Evolutionary conservation across 2,329 filamentous ascomycete genomes (phyloP).

Genomic region (Sordariomycetes sp.): DNA sequence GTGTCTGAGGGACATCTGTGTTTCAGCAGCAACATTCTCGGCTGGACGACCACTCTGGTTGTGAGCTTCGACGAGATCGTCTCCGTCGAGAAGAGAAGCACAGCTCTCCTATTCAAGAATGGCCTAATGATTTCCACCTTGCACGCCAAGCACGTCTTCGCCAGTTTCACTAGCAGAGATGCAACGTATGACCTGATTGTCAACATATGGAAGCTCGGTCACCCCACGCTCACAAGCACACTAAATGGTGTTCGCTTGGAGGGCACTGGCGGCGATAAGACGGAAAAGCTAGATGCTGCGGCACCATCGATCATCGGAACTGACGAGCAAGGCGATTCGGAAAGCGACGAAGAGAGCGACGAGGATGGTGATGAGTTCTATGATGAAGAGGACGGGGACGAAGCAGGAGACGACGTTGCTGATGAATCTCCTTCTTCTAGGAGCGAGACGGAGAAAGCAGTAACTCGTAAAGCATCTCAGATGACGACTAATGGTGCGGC

Average conservation of each 20-base stretch:
- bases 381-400: constrained; percentile 71
- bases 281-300: constrained; percentile 61
- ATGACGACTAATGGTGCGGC: constrained; percentile 28
- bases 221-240: constrained; percentile 84
- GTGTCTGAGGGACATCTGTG: constrained; percentile 96
- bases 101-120: constrained; percentile 91
- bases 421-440: constrained; percentile 28
- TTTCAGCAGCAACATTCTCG: constrained; percentile 97
- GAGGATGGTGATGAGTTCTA: constrained; percentile 69
- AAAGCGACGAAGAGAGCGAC: constrained; percentile 53
- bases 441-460: constrained; percentile 52
- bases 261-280: constrained; percentile 79
- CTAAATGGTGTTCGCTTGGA: constrained; percentile 81
- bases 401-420: constrained; percentile 58
- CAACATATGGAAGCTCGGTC: constrained; percentile 96
- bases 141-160: constrained; percentile 91
- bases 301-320: constrained; percentile 13
- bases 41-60: constrained; percentile 94
- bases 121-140: constrained; percentile 94
- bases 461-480: constrained; percentile 66
- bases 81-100: constrained; percentile 93
- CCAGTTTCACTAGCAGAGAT: constrained; percentile 88
- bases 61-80: constrained; percentile 98
- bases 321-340: constrained; percentile 43
- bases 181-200: constrained; percentile 95